Base-by-base conservation (phyloP, 2,329 filamentous ascomycete genomes). In the Clarireedia paspali region DNA sequence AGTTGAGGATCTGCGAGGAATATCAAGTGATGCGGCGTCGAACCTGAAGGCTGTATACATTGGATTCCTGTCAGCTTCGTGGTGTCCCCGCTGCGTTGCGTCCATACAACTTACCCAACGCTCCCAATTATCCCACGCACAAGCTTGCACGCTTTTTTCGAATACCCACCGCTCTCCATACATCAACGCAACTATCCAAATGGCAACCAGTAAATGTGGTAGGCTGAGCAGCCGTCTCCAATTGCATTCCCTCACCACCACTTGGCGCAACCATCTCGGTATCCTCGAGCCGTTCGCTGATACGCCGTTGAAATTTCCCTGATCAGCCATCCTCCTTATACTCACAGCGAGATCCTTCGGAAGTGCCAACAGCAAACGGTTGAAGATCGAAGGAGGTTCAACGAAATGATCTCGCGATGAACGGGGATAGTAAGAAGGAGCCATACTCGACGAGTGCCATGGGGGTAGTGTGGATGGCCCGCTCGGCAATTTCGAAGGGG, bases 71-170 rank as follows among this genome's bases (percentile, higher is more conserved):
- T 61, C 27, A 67, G 66, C 51, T 62, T 62, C 58, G 53, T 48
- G 30, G 23, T 47, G 5, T 17, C 47, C n/a, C 46, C 2, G 4
- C 15, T 53, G 27, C 15, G 5, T 7, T 9, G 9, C 9, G 20
- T 27, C 36, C 56, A 48, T 44, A 51, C 39, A 44, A 66, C 81
- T 67, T 77, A 95, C 91, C 91, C 94, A 99, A 71, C 82, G 79
- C 75, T 99, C 94, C 94, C 94, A 99, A 42, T 80, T 81, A 38
- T 82, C 78, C 94, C 94, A 99, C 54, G 81, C 74, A 71, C 94
- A 99, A 51, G 75, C 77, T 55, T 80, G 75, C 15, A 96, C 81
- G 58, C 81, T 84, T 60, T 81, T 81, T 53, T 80, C 77, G 70
- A 95, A 97, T 38, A 86, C 79, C 71, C 81, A 87, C 57, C 88